Evolutionary conservation across 176 grass and related monocot species (phyloP).

Genomic region (Rhynchospora breviuscula): DNA sequence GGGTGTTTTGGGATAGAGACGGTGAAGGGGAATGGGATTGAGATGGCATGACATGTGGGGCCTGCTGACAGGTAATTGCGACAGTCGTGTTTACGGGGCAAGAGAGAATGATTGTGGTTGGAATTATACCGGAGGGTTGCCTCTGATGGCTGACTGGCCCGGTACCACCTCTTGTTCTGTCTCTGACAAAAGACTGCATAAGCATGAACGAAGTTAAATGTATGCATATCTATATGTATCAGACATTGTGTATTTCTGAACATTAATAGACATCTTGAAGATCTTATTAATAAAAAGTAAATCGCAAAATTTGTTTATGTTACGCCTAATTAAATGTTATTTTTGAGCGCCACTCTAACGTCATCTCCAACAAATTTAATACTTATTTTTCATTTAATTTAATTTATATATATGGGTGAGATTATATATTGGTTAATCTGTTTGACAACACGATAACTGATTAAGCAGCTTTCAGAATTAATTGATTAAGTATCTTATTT

Average conservation of each 20-base stretch:
- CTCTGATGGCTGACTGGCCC: not conserved
- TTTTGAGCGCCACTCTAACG: not conserved
- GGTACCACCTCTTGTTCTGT: not conserved
- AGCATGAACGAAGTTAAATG: not conserved
- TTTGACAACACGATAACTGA: no score
- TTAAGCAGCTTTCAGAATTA: no score
- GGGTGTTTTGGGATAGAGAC: not conserved
- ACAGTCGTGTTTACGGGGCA: not conserved
- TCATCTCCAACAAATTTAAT: not conserved
- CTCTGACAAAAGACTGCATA: conserved; percentile 14
- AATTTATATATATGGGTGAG: no score
- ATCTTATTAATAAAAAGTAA: not conserved
- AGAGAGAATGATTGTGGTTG: not conserved
- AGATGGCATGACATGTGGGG: not conserved
- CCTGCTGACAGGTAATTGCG: not conserved
- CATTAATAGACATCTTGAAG: not conserved
- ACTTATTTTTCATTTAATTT: not conserved
- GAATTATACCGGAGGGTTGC: conserved; percentile 5
- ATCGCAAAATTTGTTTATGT: not conserved
- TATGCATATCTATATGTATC: not conserved
- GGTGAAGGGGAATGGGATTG: conserved; percentile 1
- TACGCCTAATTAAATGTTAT: not conserved
- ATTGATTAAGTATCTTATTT: no score
- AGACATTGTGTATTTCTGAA: not conserved
- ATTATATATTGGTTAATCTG: no score